Evolutionary conservation across 306 rosid genomes (phyloP).

Genomic region (Morella rubra): DNA sequence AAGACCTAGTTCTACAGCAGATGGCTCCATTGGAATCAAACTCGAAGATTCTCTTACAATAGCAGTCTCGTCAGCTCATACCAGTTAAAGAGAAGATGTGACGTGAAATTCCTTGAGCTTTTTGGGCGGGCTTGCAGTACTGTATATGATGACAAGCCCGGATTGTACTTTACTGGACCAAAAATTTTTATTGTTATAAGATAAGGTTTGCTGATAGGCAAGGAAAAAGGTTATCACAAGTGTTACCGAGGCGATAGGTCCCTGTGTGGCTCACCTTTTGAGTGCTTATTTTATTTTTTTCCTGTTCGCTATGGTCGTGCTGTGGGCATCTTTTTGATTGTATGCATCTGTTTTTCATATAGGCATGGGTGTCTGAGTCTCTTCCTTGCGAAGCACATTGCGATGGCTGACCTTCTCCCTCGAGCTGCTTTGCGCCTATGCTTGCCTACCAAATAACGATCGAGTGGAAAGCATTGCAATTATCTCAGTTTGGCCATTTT

Average conservation of each 20-base stretch:
- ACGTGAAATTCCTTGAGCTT: background rate
- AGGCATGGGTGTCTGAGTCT: too few species aligned
- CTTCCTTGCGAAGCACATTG: too few species aligned
- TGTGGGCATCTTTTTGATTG: too few species aligned
- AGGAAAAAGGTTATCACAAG: slow-evolving; percentile 18
- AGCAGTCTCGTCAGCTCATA: slow-evolving; percentile 54
- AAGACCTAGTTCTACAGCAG: slow-evolving; percentile 43
- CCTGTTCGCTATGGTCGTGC: too few species aligned
- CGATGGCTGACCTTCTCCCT: too few species aligned
- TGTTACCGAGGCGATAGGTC: slow-evolving; percentile 31
- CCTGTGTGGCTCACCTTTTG: slow-evolving; percentile 43
- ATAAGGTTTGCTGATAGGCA: slow-evolving; percentile 44
- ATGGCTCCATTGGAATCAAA: slow-evolving; percentile 42
- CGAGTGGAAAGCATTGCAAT: too few species aligned
- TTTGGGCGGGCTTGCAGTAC: slow-evolving; percentile 16
- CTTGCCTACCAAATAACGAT: too few species aligned
- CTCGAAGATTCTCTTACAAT: slow-evolving; percentile 53
- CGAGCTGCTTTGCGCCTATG: too few species aligned
- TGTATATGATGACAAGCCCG: slow-evolving; percentile 30
- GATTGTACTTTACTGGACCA: slow-evolving; percentile 34
- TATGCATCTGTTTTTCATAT: too few species aligned
- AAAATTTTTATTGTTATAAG: slow-evolving; percentile 33
- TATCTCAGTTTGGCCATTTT: too few species aligned
- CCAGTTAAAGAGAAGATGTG: slow-evolving; percentile 37
- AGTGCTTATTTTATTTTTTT: slow-evolving; percentile 25